Conservation (phyloP, 805 yeast genomes). For the Clavispora asparagi region DNA sequence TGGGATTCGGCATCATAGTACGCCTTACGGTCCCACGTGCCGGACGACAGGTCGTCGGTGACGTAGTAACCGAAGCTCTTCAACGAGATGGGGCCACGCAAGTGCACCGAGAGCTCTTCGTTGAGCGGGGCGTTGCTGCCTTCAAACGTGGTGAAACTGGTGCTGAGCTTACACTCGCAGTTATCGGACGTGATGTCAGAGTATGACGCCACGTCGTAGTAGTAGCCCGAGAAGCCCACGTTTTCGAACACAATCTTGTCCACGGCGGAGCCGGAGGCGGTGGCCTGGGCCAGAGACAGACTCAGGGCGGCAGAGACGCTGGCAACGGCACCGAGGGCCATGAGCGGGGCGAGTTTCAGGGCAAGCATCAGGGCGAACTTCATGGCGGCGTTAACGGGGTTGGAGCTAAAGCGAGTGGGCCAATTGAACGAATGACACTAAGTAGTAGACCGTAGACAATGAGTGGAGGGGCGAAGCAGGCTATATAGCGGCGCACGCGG, state of each 20-base stretch:
- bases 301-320: background rate
- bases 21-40: slow-evolving; percentile 55
- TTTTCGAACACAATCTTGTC: slow-evolving; percentile 46
- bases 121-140: slow-evolving; percentile 65
- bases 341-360: background rate
- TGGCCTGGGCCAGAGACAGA: background rate
- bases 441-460: no score
- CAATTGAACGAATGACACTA: no score
- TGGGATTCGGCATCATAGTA: slow-evolving; percentile 49
- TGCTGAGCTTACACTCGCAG: slow-evolving; percentile 44
- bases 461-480: background rate
- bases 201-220: slow-evolving; percentile 41
- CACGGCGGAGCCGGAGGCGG: slow-evolving; percentile 4
- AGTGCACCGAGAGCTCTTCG: slow-evolving; percentile 68
- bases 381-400: background rate
- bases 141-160: slow-evolving; percentile 35
- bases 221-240: slow-evolving; percentile 52
- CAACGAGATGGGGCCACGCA: slow-evolving; percentile 69
- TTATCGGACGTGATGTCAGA: slow-evolving; percentile 36
- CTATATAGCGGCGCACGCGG: background rate
- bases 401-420: background rate
- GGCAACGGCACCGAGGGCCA: background rate
- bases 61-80: slow-evolving; percentile 58
- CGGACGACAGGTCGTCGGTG: slow-evolving; percentile 31
- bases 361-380: background rate